Percentiles rank a stretch among this genome's conserved stretches.
These are phyloP conservation scores for Metschnikowia henanensis DNA, from an alignment of 805 yeast genomes.

Conservation along the genomic window DNA sequence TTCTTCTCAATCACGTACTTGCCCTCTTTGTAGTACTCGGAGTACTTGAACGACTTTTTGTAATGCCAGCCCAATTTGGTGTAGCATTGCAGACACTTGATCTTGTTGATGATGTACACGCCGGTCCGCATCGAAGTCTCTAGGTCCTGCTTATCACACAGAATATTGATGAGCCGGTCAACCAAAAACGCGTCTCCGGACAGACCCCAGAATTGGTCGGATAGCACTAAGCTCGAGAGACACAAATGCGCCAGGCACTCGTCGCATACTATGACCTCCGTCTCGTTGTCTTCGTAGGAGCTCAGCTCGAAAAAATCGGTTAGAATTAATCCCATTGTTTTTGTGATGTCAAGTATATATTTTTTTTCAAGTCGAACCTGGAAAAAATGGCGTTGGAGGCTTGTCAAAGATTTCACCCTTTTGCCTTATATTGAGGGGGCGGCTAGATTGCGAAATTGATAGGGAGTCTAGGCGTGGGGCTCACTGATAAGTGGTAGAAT, in stretches of 20 bases:
- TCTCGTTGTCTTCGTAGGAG: slow-evolving; percentile 35
- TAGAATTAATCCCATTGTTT: slow-evolving; percentile 43
- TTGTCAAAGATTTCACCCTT: not conserved
- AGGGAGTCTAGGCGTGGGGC: slow-evolving; percentile 3
- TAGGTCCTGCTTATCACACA: slow-evolving; percentile 25
- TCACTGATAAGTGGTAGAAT: not conserved
- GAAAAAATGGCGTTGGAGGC: no score
- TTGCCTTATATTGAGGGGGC: not conserved
- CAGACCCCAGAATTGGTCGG: slow-evolving; percentile 40
- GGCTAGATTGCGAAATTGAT: slow-evolving; percentile 8
- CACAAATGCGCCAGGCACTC: slow-evolving; percentile 44
- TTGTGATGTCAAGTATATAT: no score
- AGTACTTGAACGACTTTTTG: slow-evolving; percentile 34
- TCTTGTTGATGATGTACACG: slow-evolving; percentile 34
- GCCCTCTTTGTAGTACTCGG: slow-evolving; percentile 44
- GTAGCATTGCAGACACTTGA: slow-evolving; percentile 41
- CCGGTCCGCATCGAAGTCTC: slow-evolving; percentile 44
- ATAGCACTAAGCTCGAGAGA: slow-evolving; percentile 33
- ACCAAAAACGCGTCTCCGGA: slow-evolving; percentile 44
- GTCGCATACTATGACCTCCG: slow-evolving; percentile 41
- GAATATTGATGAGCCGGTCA: slow-evolving; percentile 37
- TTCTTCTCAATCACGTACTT: slow-evolving; percentile 43
- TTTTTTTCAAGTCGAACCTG: no score
- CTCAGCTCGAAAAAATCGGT: slow-evolving; percentile 40
- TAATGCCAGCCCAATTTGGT: slow-evolving; percentile 42